Evolutionary conservation across 169 alveolate species (phyloP), one percentile per base, ranked within the genome.

Genomic region (Sarcocystis neurona): DNA sequence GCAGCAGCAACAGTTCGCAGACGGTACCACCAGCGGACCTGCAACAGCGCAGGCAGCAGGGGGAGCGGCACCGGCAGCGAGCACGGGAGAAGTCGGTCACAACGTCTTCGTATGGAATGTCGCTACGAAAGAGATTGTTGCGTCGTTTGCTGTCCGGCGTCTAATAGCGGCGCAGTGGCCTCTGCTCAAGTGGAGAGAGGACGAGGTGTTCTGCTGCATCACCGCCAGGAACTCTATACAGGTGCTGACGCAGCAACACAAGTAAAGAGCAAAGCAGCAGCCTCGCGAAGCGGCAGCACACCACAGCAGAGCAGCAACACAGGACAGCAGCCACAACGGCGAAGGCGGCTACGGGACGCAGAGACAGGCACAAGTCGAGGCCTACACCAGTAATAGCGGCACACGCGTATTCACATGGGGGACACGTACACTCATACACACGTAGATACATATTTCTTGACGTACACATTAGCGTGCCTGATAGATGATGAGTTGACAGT

Each of bases 131-230:
- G 50, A 23, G 32, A 75, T 70, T 44, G 84, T 70, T 30, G 91
- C 70, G 30, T 79, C 88, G 30, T 53, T 75, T 60, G 66, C 41
- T 77, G 82, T 72, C 56, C 79, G 80, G 58, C 47, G 91, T 37
- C 91, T 79, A n/a, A 80, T 79, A 2, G 58, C 46, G 18, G 27
- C 58, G 1, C 84, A 75, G 66, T 87, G 91, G 91, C 91, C 91
- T 0, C 84, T 87, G 75, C 88, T 87, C 58, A 60, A 87, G 87
- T 87, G 91, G 91, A 58, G 91, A 43, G 91, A 87, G 32, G 91
- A 87, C 74, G 91, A 87, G 37, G 80, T 82, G 34, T 87, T 75
- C 43, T 87, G 91, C 91, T 87, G 91, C 68, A 79, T 87, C 60
- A 60, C 86, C 20, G 34, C 34, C 32, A n/a, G 91, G 18, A 80